A percentile compares a stretch with the other conserved stretches of the same genome.
These are phyloP conservation scores for Tetracentron sinense DNA, from an alignment of 164 flowering plant species.

Conservation along the genomic window DNA sequence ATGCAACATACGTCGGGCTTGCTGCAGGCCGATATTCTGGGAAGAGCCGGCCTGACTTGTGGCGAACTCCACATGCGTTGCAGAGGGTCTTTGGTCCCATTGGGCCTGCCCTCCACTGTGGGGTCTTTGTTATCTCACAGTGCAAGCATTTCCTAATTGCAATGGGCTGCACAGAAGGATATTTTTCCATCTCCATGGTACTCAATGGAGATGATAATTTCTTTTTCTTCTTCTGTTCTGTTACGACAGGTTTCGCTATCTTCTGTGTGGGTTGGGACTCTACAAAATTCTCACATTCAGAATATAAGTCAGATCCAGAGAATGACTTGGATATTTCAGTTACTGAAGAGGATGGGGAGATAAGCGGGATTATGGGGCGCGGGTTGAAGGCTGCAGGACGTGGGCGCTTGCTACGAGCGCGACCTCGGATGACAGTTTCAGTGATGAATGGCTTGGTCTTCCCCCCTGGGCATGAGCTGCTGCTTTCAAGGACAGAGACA, in stretches of 20 bases:
- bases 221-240: conserved; percentile 50
- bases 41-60: conserved; percentile 87
- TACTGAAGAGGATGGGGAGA: conserved; percentile 37
- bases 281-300: conserved; percentile 38
- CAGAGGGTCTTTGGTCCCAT: conserved; percentile 95
- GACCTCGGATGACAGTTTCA: conserved; percentile 30
- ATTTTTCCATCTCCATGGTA: conserved; percentile 15
- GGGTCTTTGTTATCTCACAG: conserved; percentile 88
- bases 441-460: conserved; percentile 37
- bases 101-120: conserved; percentile 96
- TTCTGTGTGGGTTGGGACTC: conserved; percentile 39
- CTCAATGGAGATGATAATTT: conserved; percentile 27
- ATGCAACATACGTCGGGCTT: conserved; percentile 81
- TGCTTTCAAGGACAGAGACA: conserved; percentile 82
- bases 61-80: conserved; percentile 96
- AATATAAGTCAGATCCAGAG: conserved; percentile 17
- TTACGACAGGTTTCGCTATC: conserved; percentile 21
- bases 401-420: conserved; percentile 89
- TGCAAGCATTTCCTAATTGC: conserved; percentile 77
- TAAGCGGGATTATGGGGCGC: conserved; percentile 50
- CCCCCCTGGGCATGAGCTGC: conserved; percentile 57
- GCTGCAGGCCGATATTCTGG: conserved; percentile 98
- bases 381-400: conserved; percentile 67
- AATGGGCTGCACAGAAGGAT: conserved; percentile 12
- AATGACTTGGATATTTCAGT: conserved; percentile 17